Percentiles rank a stretch among this genome's conserved stretches.
These are phyloP conservation scores for Penicillium silybi DNA, from an alignment of 495 filamentous ascomycete genomes.

Conservation along the genomic window DNA sequence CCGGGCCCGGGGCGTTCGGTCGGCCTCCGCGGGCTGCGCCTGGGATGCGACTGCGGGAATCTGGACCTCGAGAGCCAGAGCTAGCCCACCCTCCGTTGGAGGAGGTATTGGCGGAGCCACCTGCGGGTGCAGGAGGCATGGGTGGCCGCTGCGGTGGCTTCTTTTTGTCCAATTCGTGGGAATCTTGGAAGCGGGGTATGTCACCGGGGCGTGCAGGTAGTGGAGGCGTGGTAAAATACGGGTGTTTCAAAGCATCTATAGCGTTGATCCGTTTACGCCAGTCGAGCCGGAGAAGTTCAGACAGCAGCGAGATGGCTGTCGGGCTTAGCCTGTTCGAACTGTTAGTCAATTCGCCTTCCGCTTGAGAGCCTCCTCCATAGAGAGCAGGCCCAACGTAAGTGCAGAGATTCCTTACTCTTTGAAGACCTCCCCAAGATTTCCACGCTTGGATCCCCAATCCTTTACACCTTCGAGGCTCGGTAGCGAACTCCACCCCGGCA, in stretches of 20 bases:
- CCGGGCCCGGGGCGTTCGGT: conserved; percentile 17
- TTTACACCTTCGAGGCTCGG: conserved; percentile 76
- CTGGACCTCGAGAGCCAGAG: conserved; percentile 27
- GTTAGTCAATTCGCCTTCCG: conserved; percentile 3
- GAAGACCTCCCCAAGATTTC: conserved; percentile 68
- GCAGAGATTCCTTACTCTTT: conserved; percentile 50
- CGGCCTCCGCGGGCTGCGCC: conserved; percentile 25
- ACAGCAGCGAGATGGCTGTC: conserved; percentile 71
- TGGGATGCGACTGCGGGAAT: conserved; percentile 34
- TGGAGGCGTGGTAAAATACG: conserved; percentile 78
- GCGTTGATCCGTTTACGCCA: conserved; percentile 88
- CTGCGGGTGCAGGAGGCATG: conserved; percentile 84
- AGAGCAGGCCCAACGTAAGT: neutral
- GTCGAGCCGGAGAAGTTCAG: conserved; percentile 81
- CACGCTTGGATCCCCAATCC: conserved; percentile 57
- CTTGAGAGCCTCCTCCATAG: neutral
- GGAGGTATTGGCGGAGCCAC: conserved; percentile 77
- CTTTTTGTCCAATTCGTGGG: conserved; percentile 89
- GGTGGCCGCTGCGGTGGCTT: conserved; percentile 72
- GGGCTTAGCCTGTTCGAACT: conserved; percentile 39
- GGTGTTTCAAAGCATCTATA: conserved; percentile 88
- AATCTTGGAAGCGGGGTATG: conserved; percentile 85
- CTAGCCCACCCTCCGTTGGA: conserved; percentile 57
- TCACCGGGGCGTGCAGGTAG: conserved; percentile 78
- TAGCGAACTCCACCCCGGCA: conserved; percentile 84